Base-by-base conservation (phyloP, 768 basidiomycete genomes). In the Phylloporus scabripes region DNA sequence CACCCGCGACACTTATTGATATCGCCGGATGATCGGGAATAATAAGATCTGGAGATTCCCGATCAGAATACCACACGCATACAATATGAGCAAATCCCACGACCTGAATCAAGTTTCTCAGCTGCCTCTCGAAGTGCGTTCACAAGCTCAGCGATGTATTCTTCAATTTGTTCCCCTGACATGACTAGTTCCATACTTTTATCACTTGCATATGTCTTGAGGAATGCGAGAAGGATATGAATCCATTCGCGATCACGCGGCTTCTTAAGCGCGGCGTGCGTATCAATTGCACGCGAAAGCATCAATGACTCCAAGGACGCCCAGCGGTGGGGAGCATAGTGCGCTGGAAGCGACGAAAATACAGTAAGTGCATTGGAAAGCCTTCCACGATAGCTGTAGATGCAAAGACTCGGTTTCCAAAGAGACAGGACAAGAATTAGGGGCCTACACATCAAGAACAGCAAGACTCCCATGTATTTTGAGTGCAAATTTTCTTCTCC, bases 391-490 rank as follows among this genome's bases (percentile, higher is more conserved):
- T 85, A 77, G 6, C 92, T 93, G 53, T 24, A 46, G 40, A 43
- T 15, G n/a, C 52, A 47, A 17, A 20, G 15, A 32, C 29, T 63
- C 21, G 60, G 45, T 41, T 42, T 42, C 31, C 32, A 23, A 34
- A 42, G 23, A 32, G n/a, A 52, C 40, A 20, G n/a, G 37, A 24
- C 31, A n/a, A 38, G 32, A 38, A 56, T 33, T 31, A 20, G 10
- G 4, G n/a, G 70, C 92, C 55, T 71, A 97, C 95, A 85, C 66
- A 55, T 97, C 93, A 32, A 98, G 77, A 14, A 87, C 89, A 3
- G 93, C 95, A 14, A 97, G 73, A 58, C 79, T 84, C 2, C 88
- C 90, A 53, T 93, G 88, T 42, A 97, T 68, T 57, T 86, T 87
- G 31, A 94, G 70, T 9, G 92, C 92, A 61, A 87, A 90, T 60